A percentile compares a stretch with the other conserved stretches of the same genome.
Conservation (phyloP, 768 basidiomycete genomes). For the Podaxis sp. region DNA sequence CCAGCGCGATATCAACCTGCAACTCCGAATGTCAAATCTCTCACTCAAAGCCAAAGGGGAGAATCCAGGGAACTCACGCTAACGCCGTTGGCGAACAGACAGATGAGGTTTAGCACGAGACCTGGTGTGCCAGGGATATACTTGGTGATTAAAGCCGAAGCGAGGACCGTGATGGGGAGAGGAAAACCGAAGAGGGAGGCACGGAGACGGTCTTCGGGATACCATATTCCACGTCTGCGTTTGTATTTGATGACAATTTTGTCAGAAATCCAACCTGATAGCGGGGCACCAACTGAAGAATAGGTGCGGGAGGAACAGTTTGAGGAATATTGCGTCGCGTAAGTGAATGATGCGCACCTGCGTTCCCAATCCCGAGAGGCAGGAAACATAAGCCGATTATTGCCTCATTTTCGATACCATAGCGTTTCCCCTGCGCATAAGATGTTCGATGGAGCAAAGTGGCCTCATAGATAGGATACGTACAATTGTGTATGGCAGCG, state of each 20-base stretch:
- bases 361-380: slow-evolving; percentile 52
- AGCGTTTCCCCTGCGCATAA: slow-evolving; percentile 44
- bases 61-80: slow-evolving; percentile 44
- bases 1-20: slow-evolving; percentile 61
- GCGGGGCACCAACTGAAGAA: slow-evolving; percentile 54
- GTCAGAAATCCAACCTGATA: slow-evolving; percentile 64
- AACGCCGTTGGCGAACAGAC: slow-evolving; percentile 62
- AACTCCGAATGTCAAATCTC: slow-evolving; percentile 26
- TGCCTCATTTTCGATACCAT: slow-evolving; percentile 50
- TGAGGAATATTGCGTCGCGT: slow-evolving; percentile 4
- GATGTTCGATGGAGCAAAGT: neutral
- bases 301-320: slow-evolving; percentile 38
- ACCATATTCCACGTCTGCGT: slow-evolving; percentile 52
- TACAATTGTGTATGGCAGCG: neutral
- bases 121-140: slow-evolving; percentile 52
- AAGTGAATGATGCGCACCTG: slow-evolving; percentile 31
- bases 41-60: slow-evolving; percentile 40
- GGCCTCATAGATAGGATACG: slow-evolving; percentile 18
- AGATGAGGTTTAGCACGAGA: slow-evolving; percentile 48
- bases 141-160: slow-evolving; percentile 48
- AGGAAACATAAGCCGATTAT: slow-evolving; percentile 54
- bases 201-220: slow-evolving; percentile 68
- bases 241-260: slow-evolving; percentile 47
- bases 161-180: slow-evolving; percentile 51
- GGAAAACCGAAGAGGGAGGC: slow-evolving; percentile 50